A percentile compares a stretch with the other conserved stretches of the same genome.
phyloP scores from a whole-genome alignment of 2,329 filamentous ascomycete species.

The Coniochaeta sp. region DNA sequence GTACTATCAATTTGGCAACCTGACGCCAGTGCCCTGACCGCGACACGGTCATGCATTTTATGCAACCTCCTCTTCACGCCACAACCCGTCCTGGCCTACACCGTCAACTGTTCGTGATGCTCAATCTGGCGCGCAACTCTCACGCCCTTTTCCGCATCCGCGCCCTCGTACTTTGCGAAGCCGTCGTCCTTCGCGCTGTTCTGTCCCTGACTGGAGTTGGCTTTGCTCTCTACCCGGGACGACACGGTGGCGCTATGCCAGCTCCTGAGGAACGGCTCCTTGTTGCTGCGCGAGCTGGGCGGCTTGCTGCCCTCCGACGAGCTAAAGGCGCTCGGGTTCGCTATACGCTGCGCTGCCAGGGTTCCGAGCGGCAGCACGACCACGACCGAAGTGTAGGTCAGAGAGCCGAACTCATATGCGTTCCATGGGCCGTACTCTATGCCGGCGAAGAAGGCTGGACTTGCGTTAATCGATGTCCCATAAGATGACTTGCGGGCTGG shows the following conservation, averaged over 20 bases:
- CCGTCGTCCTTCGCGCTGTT: background rate
- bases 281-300: background rate
- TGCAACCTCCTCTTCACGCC: background rate
- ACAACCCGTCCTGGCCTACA: background rate
- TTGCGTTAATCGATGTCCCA: background rate
- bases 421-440: constrained; percentile 33
- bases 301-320: constrained; percentile 2
- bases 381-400: constrained; percentile 40
- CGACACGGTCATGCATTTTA: background rate
- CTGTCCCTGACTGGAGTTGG: background rate
- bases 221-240: constrained; percentile 7
- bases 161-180: constrained; percentile 2
- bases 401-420: constrained; percentile 41
- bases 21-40: background rate
- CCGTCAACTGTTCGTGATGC: constrained; percentile 3
- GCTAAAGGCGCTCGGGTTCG: constrained; percentile 17
- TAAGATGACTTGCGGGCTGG: background rate
- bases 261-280: background rate
- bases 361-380: constrained; percentile 45
- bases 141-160: constrained; percentile 4
- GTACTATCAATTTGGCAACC: background rate
- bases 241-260: constrained; percentile 2
- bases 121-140: constrained; percentile 14
- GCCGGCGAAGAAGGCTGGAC: constrained; percentile 39
- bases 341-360: constrained; percentile 40